These are phyloP conservation scores for Aleurites moluccanus DNA, from an alignment of 441 rosid genomes.

Conservation along the genomic window DNA sequence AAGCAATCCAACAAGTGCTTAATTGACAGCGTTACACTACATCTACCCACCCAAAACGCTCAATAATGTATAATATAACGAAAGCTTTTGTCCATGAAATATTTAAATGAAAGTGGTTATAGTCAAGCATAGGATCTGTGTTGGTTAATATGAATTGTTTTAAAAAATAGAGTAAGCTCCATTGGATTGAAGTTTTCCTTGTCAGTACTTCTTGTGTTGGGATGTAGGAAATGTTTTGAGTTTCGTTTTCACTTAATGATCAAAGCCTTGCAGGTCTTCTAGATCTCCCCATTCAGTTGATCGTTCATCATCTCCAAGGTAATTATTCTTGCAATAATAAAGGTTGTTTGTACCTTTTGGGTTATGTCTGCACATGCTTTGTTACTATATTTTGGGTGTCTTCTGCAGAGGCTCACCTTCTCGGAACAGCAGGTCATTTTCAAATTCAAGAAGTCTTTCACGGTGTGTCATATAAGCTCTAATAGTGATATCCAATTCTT, in stretches of 20 bases:
- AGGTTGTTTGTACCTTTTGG: constrained; percentile 2
- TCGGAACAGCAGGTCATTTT: constrained; percentile 51
- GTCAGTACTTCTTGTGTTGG: neutral
- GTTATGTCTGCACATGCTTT: neutral
- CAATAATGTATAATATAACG: neutral
- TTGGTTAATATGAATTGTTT: neutral
- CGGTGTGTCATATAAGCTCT: constrained; percentile 38
- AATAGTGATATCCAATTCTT: neutral
- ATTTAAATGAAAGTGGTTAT: neutral
- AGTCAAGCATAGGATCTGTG: neutral
- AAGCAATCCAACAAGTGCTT: neutral
- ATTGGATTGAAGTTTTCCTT: neutral
- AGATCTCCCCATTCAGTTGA: constrained; percentile 38
- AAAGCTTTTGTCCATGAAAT: neutral
- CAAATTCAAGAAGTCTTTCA: constrained; percentile 64
- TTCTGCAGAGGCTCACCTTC: constrained; percentile 56
- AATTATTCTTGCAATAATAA: constrained; percentile 25
- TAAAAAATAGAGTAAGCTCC: neutral
- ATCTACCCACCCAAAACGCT: neutral
- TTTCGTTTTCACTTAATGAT: neutral
- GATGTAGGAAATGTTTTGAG: neutral
- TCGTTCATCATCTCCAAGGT: constrained; percentile 39
- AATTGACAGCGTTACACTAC: neutral
- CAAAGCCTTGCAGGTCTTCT: constrained; percentile 38
- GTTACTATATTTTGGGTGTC: constrained; percentile 20